Percentiles rank a stretch among this genome's conserved stretches.
Evolutionary conservation across 2,329 filamentous ascomycete species (phyloP).

Genomic region (Geoglossum cookeanum): DNA sequence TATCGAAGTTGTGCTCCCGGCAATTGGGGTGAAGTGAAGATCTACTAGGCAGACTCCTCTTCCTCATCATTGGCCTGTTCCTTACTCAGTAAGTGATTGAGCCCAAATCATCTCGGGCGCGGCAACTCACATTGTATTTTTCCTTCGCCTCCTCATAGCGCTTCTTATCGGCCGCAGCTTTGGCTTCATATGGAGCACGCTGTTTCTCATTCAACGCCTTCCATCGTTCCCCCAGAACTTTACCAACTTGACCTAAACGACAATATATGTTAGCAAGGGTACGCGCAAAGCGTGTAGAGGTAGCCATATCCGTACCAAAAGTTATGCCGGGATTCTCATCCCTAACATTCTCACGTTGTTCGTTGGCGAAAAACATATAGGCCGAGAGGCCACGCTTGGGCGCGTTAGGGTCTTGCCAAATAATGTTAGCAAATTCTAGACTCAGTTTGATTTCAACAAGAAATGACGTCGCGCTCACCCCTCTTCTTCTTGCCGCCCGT

Average conservation of each 20-base stretch:
- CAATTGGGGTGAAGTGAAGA: neutral
- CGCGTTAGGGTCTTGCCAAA: constrained; percentile 64
- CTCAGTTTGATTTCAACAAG: neutral
- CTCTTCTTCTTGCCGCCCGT: constrained; percentile 52
- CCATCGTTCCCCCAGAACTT: constrained; percentile 96
- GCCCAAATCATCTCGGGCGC: neutral
- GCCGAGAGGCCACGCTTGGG: constrained; percentile 98
- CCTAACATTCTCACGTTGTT: constrained; percentile 94
- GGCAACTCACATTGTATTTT: constrained; percentile 60
- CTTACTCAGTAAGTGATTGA: constrained; percentile 6
- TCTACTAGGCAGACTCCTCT: constrained; percentile 27
- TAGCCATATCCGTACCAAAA: constrained; percentile 48
- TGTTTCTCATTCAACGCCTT: constrained; percentile 91
- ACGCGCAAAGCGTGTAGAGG: neutral
- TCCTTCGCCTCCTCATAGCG: constrained; percentile 97
- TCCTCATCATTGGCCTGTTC: constrained; percentile 35
- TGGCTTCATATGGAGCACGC: constrained; percentile 83
- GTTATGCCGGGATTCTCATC: constrained; percentile 96
- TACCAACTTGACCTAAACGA: constrained; percentile 69
- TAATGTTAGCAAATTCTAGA: neutral
- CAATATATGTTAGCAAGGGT: neutral
- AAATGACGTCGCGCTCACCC: constrained; percentile 28
- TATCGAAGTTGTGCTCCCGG: neutral
- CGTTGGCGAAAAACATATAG: constrained; percentile 99
- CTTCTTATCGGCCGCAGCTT: constrained; percentile 96